Base-by-base conservation (phyloP, 176 grass and related monocot species). In the Aegilops speltoides region DNA sequence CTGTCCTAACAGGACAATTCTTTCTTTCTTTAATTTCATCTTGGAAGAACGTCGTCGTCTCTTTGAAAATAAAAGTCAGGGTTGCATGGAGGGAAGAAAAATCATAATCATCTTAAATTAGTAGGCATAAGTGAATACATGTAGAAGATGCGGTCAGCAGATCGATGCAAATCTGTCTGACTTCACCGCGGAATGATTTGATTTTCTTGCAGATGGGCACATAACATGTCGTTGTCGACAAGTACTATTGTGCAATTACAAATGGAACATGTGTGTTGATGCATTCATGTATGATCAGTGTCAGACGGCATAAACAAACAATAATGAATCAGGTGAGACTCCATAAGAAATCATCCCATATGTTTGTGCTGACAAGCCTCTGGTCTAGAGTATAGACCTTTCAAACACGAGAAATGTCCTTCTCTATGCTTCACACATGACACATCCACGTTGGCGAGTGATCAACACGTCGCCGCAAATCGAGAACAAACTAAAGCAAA, bases 381-480 rank as follows among this genome's bases (percentile, higher is more conserved):
- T 71, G 68, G 19, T 71, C 32, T 37, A 22, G 4, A 46, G 43
- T 46, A 0, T 46, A 71, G 19, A 38, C 33, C 8, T 13, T 70
- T 70, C 68, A 38, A 9, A 70, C 33, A 70, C 12, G 33, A 38
- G 9, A 54, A 54, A 54, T 54, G 19, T 54, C 50, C 16, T 52
- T 17, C 15, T 19, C 16, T 54, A 54, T 54, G 50, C 50, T 54
- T 54, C 16, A 54, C 16, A 54, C 10, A 45, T 45, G 8, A 45
- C 41, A 45, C 16, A 54, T 54, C 48, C 50, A 54, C 16, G 16
- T 54, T 54, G 5, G 43, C 31, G 16, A 38, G 29, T 2, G n/a
- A 87, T 74, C 74, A 87, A 67, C 80, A 87, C 84, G 74, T 57
- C 69, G 45, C 76, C 24, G 6, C 1, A 19, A 45, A 23, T 5